These are phyloP conservation scores for Candida pseudocylindracea DNA, from an alignment of 1,139 yeast species.

Conservation along the genomic window DNA sequence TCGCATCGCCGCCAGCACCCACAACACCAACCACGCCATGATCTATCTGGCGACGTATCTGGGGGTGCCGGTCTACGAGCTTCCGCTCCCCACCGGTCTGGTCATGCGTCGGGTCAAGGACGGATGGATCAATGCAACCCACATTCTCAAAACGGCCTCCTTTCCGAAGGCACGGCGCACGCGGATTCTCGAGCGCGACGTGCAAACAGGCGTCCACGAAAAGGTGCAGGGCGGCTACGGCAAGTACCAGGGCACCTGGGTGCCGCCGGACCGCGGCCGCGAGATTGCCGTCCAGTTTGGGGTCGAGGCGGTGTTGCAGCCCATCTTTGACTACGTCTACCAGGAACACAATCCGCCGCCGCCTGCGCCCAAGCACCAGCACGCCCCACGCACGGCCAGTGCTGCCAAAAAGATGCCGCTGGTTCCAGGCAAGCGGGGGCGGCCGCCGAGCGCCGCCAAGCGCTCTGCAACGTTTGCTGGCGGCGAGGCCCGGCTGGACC, in stretches of 20 bases:
- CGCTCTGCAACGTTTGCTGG: not conserved
- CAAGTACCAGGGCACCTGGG: slow-evolving; percentile 90
- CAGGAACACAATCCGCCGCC: slow-evolving; percentile 51
- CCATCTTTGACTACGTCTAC: slow-evolving; percentile 43
- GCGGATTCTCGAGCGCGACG: slow-evolving; percentile 67
- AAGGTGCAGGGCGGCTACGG: slow-evolving; percentile 95
- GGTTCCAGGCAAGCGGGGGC: slow-evolving; percentile 18
- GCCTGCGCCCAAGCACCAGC: slow-evolving; percentile 69
- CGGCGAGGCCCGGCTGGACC: not conserved
- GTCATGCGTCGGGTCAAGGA: slow-evolving; percentile 69
- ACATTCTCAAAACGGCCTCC: slow-evolving; percentile 70
- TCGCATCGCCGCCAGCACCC: too few species aligned
- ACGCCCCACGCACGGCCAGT: slow-evolving; percentile 31
- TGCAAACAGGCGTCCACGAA: slow-evolving; percentile 70
- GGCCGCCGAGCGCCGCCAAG: slow-evolving; percentile 11
- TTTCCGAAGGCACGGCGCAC: slow-evolving; percentile 75
- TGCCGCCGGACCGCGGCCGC: slow-evolving; percentile 45
- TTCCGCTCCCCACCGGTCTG: slow-evolving; percentile 46
- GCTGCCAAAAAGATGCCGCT: slow-evolving; percentile 12
- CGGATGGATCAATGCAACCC: slow-evolving; percentile 83
- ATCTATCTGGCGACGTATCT: slow-evolving; percentile 67
- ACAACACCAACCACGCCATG: too few species aligned
- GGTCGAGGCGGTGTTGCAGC: slow-evolving; percentile 40
- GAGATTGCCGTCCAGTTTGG: slow-evolving; percentile 27
- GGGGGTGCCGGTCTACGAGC: slow-evolving; percentile 43